phyloP scores from a whole-genome alignment of 2,329 filamentous ascomycete species.

The Stagonosporopsis cucurbitacearum region DNA sequence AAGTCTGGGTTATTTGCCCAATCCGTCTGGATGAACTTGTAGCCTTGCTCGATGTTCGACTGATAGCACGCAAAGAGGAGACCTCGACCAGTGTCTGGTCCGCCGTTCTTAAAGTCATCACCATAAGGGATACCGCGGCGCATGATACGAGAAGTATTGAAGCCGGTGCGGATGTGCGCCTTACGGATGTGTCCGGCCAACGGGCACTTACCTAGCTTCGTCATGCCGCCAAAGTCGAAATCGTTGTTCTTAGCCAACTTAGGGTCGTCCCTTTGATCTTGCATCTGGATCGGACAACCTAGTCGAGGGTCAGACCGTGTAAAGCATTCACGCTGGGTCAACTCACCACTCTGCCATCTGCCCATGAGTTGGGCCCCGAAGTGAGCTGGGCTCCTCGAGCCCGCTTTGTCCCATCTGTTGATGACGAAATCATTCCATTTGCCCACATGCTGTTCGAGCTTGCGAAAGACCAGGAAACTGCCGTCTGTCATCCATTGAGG shows the following conservation, averaged over 20 bases:
- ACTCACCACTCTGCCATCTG: slow-evolving; percentile 17
- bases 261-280: slow-evolving; percentile 7
- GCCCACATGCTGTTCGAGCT: slow-evolving; percentile 17
- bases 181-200: slow-evolving; percentile 14
- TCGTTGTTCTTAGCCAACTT: slow-evolving; percentile 6
- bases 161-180: slow-evolving; percentile 5
- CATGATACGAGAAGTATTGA: slow-evolving; percentile 9
- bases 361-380: slow-evolving; percentile 18
- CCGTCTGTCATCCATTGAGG: slow-evolving; percentile 17
- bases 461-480: slow-evolving; percentile 18
- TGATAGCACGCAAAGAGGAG: slow-evolving; percentile 16
- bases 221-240: slow-evolving; percentile 8
- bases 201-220: slow-evolving; percentile 7
- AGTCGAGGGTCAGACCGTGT: neutral
- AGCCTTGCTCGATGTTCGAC: slow-evolving; percentile 15
- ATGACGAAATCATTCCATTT: slow-evolving; percentile 13
- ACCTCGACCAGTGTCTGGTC: slow-evolving; percentile 4
- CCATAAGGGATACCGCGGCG: slow-evolving; percentile 18
- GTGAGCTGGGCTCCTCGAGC: slow-evolving; percentile 4
- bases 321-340: neutral
- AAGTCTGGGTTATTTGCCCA: slow-evolving; percentile 9
- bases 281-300: slow-evolving; percentile 11
- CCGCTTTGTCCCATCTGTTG: slow-evolving; percentile 8
- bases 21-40: slow-evolving; percentile 11
- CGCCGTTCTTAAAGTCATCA: slow-evolving; percentile 5